Evolutionary conservation across 2,329 filamentous ascomycete species (phyloP).

Genomic region (Pseudopyrenochaeta lycopersici): DNA sequence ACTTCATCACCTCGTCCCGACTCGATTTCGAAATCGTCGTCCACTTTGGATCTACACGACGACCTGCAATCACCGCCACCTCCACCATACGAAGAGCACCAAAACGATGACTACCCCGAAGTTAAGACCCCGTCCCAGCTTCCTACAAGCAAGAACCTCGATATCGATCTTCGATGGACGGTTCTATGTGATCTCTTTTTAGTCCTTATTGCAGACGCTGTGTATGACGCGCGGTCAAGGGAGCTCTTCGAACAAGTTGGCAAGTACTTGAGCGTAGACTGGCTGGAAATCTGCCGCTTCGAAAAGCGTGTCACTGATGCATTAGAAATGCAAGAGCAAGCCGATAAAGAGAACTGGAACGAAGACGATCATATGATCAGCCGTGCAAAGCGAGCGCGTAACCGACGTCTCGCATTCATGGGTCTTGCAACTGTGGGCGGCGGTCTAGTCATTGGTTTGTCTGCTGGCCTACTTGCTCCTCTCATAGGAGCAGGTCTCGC

Average conservation of each 20-base stretch:
- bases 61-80: slow-evolving; percentile 59
- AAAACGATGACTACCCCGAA: slow-evolving; percentile 76
- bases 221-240: slow-evolving; percentile 90
- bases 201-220: slow-evolving; percentile 92
- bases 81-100: slow-evolving; percentile 67
- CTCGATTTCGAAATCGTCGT: slow-evolving; percentile 35
- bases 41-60: slow-evolving; percentile 43
- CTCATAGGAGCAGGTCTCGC: slow-evolving; percentile 94
- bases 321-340: slow-evolving; percentile 95
- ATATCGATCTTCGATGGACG: slow-evolving; percentile 97
- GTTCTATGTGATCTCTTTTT: slow-evolving; percentile 95
- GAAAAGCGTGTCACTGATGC: slow-evolving; percentile 97
- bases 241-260: slow-evolving; percentile 85
- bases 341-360: slow-evolving; percentile 96
- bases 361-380: slow-evolving; percentile 93
- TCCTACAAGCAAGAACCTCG: slow-evolving; percentile 81
- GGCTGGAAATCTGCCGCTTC: slow-evolving; percentile 94
- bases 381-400: slow-evolving; percentile 81
- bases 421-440: slow-evolving; percentile 95
- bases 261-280: slow-evolving; percentile 79
- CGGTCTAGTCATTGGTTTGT: slow-evolving; percentile 92
- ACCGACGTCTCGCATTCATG: slow-evolving; percentile 91
- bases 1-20: slow-evolving; percentile 44
- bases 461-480: slow-evolving; percentile 88
- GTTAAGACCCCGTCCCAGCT: slow-evolving; percentile 86